Evolutionary conservation across 768 basidiomycete species (phyloP), one percentile per base, ranked within the genome.

Genomic region (Mycena capillaripes): DNA sequence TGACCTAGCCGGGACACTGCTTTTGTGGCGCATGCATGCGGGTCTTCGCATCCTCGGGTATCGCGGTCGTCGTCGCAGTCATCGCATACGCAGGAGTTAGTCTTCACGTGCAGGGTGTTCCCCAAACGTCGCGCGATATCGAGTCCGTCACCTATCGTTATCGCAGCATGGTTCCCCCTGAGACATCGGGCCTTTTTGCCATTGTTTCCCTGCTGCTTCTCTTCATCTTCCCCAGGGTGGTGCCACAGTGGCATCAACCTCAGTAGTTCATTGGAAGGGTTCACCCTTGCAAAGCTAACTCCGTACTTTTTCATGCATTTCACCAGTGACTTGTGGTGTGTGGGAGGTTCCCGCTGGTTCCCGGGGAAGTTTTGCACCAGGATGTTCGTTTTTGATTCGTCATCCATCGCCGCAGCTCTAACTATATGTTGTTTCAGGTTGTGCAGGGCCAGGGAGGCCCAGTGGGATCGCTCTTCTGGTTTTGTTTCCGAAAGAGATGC

Each of bases 391-490:
- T n/a, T n/a, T n/a, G n/a, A n/a, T n/a, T n/a, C n/a, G n/a, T n/a
- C n/a, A n/a, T n/a, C n/a, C n/a, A n/a, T n/a, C n/a, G n/a, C n/a
- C n/a, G n/a, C n/a, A n/a, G n/a, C n/a, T n/a, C n/a, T n/a, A n/a
- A n/a, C n/a, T n/a, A n/a, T n/a, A n/a, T n/a, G n/a, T n/a, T n/a
- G n/a, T 60, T 1, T 46, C 42, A 16, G 10, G 38, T 16, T 38
- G 10, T 3, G 34, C 36, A 12, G n/a, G 1, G 81, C 80, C 0
- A 82, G 44, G 1, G 23, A 14, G 0, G 79, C 76, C 83, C 83
- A 83, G n/a, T n/a, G n/a, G n/a, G 14, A 66, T 38, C 4, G 38
- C 38, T 38, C 38, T 38, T 8, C 16, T 38, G 38, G 16, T 38
- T 16, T 2, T 11, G 38, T 10, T 38, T 16, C 0, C 81, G 76